Percentiles rank a stretch among this genome's conserved stretches.
These are phyloP conservation scores for Spiraea crenata DNA, from an alignment of 331 rosid genomes.

Conservation along the genomic window DNA sequence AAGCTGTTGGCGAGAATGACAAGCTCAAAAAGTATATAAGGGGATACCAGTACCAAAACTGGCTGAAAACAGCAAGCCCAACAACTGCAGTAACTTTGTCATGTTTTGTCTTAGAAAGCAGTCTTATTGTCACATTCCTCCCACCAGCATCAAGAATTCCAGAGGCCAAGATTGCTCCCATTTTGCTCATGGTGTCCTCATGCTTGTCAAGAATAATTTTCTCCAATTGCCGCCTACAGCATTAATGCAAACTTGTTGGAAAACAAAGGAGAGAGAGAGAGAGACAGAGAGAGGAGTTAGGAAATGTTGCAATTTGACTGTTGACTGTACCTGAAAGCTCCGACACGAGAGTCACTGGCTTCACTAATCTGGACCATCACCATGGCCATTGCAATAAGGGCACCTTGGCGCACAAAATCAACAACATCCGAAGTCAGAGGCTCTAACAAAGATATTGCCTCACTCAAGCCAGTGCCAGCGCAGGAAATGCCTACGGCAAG, in stretches of 20 bases:
- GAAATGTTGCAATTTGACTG: slow-evolving; percentile 5
- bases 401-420: slow-evolving; percentile 98
- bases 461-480: slow-evolving; percentile 97
- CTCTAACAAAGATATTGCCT: slow-evolving; percentile 94
- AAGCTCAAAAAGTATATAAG: slow-evolving; percentile 89
- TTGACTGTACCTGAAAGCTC: slow-evolving; percentile 70
- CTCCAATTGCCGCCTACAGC: slow-evolving; percentile 88
- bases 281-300: background rate
- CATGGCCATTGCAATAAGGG: slow-evolving; percentile 99
- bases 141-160: slow-evolving; percentile 99
- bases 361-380: slow-evolving; percentile 97
- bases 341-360: slow-evolving; percentile 96
- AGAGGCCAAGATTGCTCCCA: slow-evolving; percentile 99
- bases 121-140: slow-evolving; percentile 89
- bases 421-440: slow-evolving; percentile 97
- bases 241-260: slow-evolving; percentile 2
- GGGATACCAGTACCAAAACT: slow-evolving; percentile 99
- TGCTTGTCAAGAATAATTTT: slow-evolving; percentile 96
- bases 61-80: slow-evolving; percentile 99
- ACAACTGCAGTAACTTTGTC: slow-evolving; percentile 94
- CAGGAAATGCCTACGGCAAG: slow-evolving; percentile 99
- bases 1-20: slow-evolving; percentile 91
- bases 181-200: slow-evolving; percentile 99
- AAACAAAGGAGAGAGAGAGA: background rate
- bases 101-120: slow-evolving; percentile 92